These are phyloP conservation scores for Aphanoascus verrucosus DNA, from an alignment of 2,329 filamentous ascomycete genomes.

Conservation along the genomic window DNA sequence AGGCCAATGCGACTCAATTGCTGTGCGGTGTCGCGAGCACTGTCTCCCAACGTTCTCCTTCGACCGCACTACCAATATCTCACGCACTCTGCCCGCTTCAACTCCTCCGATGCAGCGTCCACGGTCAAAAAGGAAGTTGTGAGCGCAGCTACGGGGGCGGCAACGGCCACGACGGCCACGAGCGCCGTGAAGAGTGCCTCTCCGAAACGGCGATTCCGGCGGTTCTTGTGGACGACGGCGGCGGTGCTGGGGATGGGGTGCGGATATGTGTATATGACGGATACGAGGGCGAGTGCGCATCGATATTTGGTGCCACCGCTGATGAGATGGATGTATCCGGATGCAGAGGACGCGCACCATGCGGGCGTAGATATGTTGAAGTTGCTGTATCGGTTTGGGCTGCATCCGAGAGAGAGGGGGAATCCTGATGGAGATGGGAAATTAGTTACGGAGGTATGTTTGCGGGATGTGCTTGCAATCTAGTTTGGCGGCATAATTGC, in stretches of 20 bases:
- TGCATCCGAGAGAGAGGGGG: conserved; percentile 77
- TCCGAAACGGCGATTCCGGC: conserved; percentile 5
- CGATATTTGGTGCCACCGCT: conserved; percentile 50
- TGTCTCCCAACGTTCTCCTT: not conserved
- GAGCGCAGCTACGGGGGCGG: not conserved
- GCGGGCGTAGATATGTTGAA: conserved; percentile 61
- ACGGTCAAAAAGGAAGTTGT: not conserved
- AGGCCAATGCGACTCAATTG: conserved; percentile 7
- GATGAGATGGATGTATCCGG: conserved; percentile 33
- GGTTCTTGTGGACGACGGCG: conserved; percentile 29
- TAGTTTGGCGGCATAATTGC: not conserved
- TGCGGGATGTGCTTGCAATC: not conserved
- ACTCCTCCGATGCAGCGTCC: conserved; percentile 1
- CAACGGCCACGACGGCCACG: not conserved
- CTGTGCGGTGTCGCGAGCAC: not conserved
- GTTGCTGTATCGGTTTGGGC: conserved; percentile 57
- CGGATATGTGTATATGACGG: conserved; percentile 59
- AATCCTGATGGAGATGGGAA: conserved; percentile 44
- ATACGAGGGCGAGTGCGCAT: conserved; percentile 61
- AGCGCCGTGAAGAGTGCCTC: not conserved
- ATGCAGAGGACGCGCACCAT: conserved; percentile 79
- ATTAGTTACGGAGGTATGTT: conserved; percentile 41
- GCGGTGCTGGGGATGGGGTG: conserved; percentile 40
- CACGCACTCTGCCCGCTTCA: not conserved
- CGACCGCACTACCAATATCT: not conserved